Base-by-base conservation (phyloP, 2,329 filamentous ascomycete species). In the Alternaria sp. region DNA sequence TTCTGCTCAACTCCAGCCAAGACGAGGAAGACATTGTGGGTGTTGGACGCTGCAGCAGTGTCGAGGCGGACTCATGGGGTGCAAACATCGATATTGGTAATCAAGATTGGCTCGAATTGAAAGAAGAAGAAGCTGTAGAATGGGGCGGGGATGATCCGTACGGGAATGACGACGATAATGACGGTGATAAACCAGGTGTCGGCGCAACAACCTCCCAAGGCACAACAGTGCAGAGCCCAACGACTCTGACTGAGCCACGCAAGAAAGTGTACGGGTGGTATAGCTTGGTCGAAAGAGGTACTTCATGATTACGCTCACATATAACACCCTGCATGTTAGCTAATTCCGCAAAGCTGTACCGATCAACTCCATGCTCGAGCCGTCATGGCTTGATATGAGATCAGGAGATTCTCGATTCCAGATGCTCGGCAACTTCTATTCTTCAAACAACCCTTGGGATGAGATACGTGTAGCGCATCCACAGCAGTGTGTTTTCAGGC, bases 91-190 rank as follows among this genome's bases (percentile, higher is more conserved):
- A 55, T 11, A 48, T 55, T 16, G 53, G 43, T 32, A 55, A 55
- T 28, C 28, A 48, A 48, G 53, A 55, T 34, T 55, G 53, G 53
- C 43, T 55, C 28, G 53, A 55, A n/a, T 27, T 55, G 30, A 55
- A 55, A 18, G 43, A 48, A 25, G 9, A 16, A 32, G 53, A 55
- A 36, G 40, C 40, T 36, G 43, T 30, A 20, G 45, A 49, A 10
- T 49, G 45, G 45, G 28, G 28, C 22, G 45, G 45, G 7, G 45
- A 49, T 49, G 45, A 49, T 18, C 45, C 45, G 18, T 49, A 49
- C 30, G 28, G 11, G 7, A 28, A 22, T 34, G 45, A 49, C 20
- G 6, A 20, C n/a, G 45, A 49, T 49, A 28, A 34, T 32, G 28
- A 48, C 45, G 32, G 38, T 20, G 38, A 40, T 40, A 40, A 20